phyloP scores from a whole-genome alignment of 2,329 filamentous ascomycete species.

The Colletotrichum cuscutae region DNA sequence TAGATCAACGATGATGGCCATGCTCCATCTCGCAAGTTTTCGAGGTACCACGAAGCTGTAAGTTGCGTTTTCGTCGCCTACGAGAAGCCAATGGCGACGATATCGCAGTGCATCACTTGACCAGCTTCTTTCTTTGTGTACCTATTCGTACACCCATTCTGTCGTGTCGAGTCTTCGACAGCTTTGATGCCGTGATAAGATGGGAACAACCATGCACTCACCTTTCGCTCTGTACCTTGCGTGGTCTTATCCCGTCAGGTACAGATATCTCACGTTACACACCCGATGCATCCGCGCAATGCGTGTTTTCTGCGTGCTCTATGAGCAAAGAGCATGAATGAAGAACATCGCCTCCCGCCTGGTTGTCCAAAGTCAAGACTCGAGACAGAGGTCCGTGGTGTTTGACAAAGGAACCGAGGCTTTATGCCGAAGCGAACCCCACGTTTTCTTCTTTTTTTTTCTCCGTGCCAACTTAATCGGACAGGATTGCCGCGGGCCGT shows the following conservation, averaged over 20 bases:
- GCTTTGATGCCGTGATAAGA: neutral
- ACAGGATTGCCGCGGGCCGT: conserved; percentile 4
- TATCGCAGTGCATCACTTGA: conserved; percentile 6
- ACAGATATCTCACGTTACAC: conserved; percentile 2
- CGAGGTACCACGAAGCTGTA: neutral
- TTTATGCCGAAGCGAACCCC: conserved; percentile 3
- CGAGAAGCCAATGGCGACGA: neutral
- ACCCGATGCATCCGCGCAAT: neutral
- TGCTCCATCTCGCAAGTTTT: neutral
- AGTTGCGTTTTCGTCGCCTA: conserved; percentile 24
- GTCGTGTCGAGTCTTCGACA: neutral
- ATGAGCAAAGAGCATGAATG: neutral
- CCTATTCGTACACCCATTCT: conserved; percentile 1
- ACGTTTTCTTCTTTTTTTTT: neutral
- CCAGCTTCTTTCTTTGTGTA: neutral
- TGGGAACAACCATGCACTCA: neutral
- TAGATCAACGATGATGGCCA: neutral
- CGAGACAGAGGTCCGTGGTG: neutral
- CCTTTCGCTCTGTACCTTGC: neutral
- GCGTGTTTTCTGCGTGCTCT: neutral
- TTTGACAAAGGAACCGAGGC: neutral
- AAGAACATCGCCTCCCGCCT: neutral
- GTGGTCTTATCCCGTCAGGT: neutral
- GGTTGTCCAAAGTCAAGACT: neutral
- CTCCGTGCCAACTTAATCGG: neutral